Evolutionary conservation across 768 basidiomycete genomes (phyloP), one percentile per base, ranked within the genome.

Genomic region (Saitozyma podzolica): DNA sequence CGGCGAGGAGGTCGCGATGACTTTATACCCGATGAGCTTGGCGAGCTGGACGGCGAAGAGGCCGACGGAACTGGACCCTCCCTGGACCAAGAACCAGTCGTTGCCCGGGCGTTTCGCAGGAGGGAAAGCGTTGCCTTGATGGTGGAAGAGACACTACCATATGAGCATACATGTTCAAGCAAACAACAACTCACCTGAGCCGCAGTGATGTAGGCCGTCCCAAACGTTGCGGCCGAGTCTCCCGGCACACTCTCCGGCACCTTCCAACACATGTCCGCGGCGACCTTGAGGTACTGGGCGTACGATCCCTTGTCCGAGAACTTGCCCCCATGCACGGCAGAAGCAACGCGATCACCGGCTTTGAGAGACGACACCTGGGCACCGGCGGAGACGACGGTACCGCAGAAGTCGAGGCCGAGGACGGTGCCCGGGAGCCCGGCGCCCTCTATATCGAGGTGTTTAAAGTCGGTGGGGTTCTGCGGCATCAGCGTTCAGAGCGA

Each of bases 11-110:
- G 77, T 76, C 6, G 81, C 72, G 53, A 80, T 67, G 59, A 82
- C 80, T 51, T 77, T 75, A 62, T 74, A 69, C 17, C 77, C 75
- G 4, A 65, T 57, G 3, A 59, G 11, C 39, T 68, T 65, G 42
- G 70, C 74, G 16, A 75, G 62, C 49, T 76, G 69, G 52, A 76
- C 49, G n/a, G 75, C 73, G 63, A 70, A 76, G 9, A 78, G 54
- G 6, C 82, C 82, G 49, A 82, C 80, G 40, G 76, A 73, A n/a
- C 78, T 78, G 61, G 78, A 64, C 13, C 67, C 73, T 10, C 74
- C 73, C 16, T 73, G 77, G 52, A 80, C 63, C 43, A 80, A 68
- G 65, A 78, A 59, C 65, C 73, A 43, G 19, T 17, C 45, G 45
- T 47, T 42, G 19, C 55, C 40, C 16, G 43, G 11, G 9, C 20